phyloP scores from a whole-genome alignment of 768 basidiomycete species.

The Tulasnella sp. region DNA sequence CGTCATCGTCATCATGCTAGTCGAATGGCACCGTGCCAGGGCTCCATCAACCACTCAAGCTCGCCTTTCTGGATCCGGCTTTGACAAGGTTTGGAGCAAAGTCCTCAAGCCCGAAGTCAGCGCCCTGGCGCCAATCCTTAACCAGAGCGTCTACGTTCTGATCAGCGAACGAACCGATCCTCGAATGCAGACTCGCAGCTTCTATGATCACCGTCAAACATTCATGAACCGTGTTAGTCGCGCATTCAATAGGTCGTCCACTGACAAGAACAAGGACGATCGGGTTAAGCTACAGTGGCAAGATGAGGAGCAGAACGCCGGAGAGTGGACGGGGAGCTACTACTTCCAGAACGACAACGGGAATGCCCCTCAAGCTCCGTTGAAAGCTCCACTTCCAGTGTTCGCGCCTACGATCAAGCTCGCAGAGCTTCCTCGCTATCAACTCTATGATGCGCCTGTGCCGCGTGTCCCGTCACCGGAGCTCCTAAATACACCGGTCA shows the following conservation, averaged over 20 bases:
- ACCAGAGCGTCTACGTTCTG: background rate
- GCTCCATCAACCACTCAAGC: background rate
- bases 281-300: background rate
- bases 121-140: background rate
- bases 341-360: background rate
- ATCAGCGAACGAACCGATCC: background rate
- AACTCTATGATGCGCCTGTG: background rate
- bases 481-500: background rate
- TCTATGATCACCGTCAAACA: background rate
- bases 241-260: background rate
- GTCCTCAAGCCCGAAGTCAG: background rate
- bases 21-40: background rate
- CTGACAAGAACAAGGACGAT: background rate
- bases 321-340: background rate
- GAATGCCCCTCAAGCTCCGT: background rate
- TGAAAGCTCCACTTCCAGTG: background rate
- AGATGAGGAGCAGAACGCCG: background rate
- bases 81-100: background rate
- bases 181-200: background rate
- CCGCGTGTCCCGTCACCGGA: background rate
- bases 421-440: background rate
- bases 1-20: background rate
- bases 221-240: background rate
- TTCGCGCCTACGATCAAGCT: background rate
- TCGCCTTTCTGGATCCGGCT: background rate